Percentiles rank a stretch among this genome's conserved stretches.
Conservation (phyloP, 2,329 filamentous ascomycete species). For the Calonectria henricotiae region DNA sequence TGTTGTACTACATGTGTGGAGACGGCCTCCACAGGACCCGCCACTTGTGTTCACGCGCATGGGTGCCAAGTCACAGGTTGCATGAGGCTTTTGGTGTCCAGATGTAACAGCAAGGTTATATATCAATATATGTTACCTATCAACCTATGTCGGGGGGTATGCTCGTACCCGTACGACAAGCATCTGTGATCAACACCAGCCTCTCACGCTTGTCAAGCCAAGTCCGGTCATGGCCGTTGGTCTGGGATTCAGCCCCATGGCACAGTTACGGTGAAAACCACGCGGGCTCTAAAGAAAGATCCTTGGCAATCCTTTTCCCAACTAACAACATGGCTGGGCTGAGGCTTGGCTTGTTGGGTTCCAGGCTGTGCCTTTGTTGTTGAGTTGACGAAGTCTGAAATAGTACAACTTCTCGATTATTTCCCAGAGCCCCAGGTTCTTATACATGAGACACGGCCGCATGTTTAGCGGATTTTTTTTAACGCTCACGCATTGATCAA, state of each 20-base stretch:
- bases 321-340: not conserved
- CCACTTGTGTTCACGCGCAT: constrained; percentile 18
- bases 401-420: not conserved
- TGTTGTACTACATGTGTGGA: constrained; percentile 8
- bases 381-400: not conserved
- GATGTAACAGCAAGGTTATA: constrained; percentile 1
- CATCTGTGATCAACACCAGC: not conserved
- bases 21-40: not conserved
- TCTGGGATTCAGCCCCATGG: not conserved
- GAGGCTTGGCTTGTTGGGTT: not conserved
- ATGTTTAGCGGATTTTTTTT: not conserved
- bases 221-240: not conserved
- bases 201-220: not conserved
- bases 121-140: constrained; percentile 5
- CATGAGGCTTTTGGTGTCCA: not conserved
- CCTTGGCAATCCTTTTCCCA: constrained; percentile 1
- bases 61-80: not conserved
- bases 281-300: constrained; percentile 1
- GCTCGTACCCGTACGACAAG: not conserved
- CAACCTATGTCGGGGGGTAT: not conserved
- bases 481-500: constrained; percentile 3
- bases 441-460: constrained; percentile 6
- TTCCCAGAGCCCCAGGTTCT: not conserved
- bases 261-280: not conserved
- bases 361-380: constrained; percentile 3